Conservation (phyloP, 345 rosid species). For the Ailanthus altissimus region DNA sequence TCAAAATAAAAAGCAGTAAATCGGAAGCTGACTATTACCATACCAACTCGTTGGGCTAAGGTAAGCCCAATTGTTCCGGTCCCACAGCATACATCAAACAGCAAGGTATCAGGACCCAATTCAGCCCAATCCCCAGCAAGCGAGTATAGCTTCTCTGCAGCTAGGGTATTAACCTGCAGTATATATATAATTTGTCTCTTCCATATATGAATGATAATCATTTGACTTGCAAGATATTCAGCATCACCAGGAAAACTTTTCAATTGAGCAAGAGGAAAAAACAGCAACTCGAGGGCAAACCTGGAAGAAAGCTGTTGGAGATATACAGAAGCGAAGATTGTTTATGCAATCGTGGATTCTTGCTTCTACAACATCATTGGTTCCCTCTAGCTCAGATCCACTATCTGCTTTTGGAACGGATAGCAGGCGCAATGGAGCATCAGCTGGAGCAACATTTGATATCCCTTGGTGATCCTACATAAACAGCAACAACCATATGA, state of each 20-base stretch:
- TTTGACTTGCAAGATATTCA: constrained; percentile 19
- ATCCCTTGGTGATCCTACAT: constrained; percentile 89
- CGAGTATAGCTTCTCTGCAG: constrained; percentile 94
- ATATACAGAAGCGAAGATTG: constrained; percentile 77
- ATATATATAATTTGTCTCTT: not conserved
- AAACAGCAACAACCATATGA: constrained; percentile 17
- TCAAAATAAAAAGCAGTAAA: constrained; percentile 4
- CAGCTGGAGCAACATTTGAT: constrained; percentile 87
- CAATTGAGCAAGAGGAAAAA: constrained; percentile 8
- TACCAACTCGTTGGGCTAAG: constrained; percentile 86
- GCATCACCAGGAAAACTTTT: not conserved
- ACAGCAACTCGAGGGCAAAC: constrained; percentile 32
- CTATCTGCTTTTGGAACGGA: constrained; percentile 44
- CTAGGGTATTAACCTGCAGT: constrained; percentile 81
- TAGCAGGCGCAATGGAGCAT: constrained; percentile 66
- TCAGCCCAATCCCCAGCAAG: constrained; percentile 99
- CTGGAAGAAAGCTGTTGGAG: constrained; percentile 98
- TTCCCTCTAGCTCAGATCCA: constrained; percentile 31
- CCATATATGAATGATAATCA: not conserved
- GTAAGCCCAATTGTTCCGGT: constrained; percentile 97
- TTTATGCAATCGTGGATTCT: constrained; percentile 84
- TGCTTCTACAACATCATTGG: constrained; percentile 49
- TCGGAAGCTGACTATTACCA: constrained; percentile 57
- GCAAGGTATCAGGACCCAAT: constrained; percentile 78
- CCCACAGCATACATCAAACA: constrained; percentile 95